phyloP scores from a whole-genome alignment of 805 yeast genomes.

The Metschnikowia drakensbergensis region DNA sequence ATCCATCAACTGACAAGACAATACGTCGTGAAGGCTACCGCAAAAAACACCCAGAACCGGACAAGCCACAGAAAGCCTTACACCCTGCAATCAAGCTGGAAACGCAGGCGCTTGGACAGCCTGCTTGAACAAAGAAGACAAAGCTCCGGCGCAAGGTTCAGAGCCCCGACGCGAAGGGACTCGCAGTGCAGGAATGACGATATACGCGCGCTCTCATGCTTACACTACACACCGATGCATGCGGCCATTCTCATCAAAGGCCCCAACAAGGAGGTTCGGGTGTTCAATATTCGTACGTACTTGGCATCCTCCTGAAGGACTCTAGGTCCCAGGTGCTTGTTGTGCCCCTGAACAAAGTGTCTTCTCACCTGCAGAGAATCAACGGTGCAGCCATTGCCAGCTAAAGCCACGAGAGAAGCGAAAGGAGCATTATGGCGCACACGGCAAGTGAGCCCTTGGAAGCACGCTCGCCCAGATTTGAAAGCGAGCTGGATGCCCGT shows the following conservation, averaged over 20 bases:
- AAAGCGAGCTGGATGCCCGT: neutral
- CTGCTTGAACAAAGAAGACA: too few species aligned
- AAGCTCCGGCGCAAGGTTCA: neutral
- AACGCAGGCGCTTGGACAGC: too few species aligned
- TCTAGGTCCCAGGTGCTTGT: too few species aligned
- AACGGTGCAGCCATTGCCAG: neutral
- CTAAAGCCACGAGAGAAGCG: conserved; percentile 1
- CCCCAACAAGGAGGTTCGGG: too few species aligned
- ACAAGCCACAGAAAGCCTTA: too few species aligned
- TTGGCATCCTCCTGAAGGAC: too few species aligned
- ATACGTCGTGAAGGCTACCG: too few species aligned
- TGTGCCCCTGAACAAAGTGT: too few species aligned
- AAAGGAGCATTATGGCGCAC: neutral
- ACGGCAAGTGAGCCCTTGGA: neutral
- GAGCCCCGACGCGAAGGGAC: neutral
- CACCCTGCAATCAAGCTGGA: too few species aligned
- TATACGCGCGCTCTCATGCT: neutral
- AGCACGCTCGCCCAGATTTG: neutral
- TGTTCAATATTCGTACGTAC: too few species aligned
- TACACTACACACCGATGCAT: neutral
- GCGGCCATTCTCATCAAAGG: neutral
- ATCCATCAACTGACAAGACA: too few species aligned
- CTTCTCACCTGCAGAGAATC: neutral
- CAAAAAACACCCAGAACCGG: too few species aligned
- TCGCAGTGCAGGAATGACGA: neutral